These are phyloP conservation scores for Trametes cingulata DNA, from an alignment of 768 basidiomycete genomes.

Conservation along the genomic window DNA sequence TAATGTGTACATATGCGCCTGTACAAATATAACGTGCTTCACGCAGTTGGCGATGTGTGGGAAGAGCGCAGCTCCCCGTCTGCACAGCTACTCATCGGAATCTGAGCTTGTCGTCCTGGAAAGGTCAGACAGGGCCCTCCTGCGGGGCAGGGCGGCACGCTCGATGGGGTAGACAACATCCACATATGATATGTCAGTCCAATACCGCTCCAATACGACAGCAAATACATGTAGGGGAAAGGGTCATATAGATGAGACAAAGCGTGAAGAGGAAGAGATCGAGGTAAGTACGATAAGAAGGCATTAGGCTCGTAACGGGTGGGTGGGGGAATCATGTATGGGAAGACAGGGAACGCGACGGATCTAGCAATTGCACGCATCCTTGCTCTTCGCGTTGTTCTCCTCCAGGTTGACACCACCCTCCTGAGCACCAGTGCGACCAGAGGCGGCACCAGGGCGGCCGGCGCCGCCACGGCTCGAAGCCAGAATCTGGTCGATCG, in stretches of 20 bases:
- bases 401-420: slow-evolving; percentile 72
- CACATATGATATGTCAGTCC: slow-evolving; percentile 22
- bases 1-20: background rate
- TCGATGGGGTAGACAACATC: slow-evolving; percentile 14
- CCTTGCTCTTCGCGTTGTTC: slow-evolving; percentile 64
- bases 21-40: background rate
- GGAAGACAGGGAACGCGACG: background rate
- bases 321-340: slow-evolving; percentile 7
- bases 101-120: too few relatives aligned
- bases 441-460: slow-evolving; percentile 57
- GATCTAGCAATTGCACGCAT: slow-evolving; percentile 79
- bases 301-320: slow-evolving; percentile 20
- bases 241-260: slow-evolving; percentile 28
- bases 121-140: too few relatives aligned
- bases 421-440: slow-evolving; percentile 54
- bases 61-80: background rate
- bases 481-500: slow-evolving; percentile 92
- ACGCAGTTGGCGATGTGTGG: background rate
- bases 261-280: slow-evolving; percentile 13
- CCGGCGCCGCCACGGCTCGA: slow-evolving; percentile 71
- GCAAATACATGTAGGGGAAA: slow-evolving; percentile 26
- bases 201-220: slow-evolving; percentile 24
- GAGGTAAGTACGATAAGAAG: slow-evolving; percentile 26
- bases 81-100: too few relatives aligned
- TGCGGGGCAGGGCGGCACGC: background rate